Conservation (phyloP, 305 asterid genomes). For the Solanum hybrid region DNA sequence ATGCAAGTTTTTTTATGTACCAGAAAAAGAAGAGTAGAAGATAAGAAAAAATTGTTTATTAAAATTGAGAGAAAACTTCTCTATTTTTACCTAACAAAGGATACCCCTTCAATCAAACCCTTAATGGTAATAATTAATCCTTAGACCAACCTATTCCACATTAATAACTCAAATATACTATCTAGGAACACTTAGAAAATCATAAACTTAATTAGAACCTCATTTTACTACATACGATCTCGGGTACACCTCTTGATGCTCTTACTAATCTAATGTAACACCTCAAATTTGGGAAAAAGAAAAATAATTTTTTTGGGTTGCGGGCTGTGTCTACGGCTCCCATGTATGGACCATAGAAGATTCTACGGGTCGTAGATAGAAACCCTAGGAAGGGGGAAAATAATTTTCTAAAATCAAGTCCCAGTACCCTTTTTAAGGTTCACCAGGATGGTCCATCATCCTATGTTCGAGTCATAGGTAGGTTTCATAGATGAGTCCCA, state of each 20-base stretch:
- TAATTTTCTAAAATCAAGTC: not conserved
- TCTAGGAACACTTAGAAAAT: not conserved
- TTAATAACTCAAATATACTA: not conserved
- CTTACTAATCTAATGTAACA: not conserved
- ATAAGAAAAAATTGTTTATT: too few species aligned
- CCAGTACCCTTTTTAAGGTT: not conserved
- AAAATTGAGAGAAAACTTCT: not conserved
- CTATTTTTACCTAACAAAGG: not conserved
- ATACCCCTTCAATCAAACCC: not conserved
- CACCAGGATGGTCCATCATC: not conserved
- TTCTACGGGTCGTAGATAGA: not conserved
- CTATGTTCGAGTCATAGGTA: not conserved
- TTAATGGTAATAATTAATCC: not conserved
- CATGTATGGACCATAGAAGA: not conserved
- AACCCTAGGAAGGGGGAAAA: not conserved
- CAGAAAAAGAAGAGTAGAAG: not conserved
- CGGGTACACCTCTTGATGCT: not conserved
- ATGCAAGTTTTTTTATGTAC: not conserved
- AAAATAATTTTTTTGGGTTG: not conserved
- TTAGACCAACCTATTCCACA: not conserved
- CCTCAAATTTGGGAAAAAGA: not conserved
- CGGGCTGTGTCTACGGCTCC: not conserved
- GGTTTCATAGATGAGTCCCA: not conserved
- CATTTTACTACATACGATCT: not conserved
- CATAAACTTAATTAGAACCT: not conserved